These are phyloP conservation scores for Monocercomonoides exilis DNA, from an alignment of 78 protist species.

Conservation along the genomic window DNA sequence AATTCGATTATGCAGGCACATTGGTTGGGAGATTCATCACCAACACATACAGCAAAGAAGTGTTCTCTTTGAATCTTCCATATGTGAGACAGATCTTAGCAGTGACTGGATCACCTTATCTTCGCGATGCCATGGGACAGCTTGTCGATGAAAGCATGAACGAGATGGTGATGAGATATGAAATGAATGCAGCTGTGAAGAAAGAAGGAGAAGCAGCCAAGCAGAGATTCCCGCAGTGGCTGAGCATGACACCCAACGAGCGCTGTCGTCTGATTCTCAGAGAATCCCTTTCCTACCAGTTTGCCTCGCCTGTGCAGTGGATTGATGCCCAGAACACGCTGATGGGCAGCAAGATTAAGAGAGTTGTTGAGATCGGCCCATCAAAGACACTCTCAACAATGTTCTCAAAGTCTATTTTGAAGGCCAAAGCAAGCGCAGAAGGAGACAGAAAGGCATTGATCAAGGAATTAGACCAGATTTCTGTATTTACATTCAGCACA, in stretches of 20 bases:
- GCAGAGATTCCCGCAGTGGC: background rate
- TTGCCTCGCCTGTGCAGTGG: conserved; percentile 69
- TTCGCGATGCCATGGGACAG: background rate
- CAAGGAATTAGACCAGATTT: too few relatives aligned
- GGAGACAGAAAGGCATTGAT: too few relatives aligned
- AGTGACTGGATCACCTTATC: background rate
- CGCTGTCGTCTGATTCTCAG: conserved; percentile 19
- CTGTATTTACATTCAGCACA: too few relatives aligned
- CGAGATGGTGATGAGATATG: too few relatives aligned
- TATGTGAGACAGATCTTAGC: background rate
- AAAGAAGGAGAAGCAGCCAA: background rate
- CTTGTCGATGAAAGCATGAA: too few relatives aligned
- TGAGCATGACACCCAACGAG: background rate
- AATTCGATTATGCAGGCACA: background rate
- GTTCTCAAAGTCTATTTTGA: background rate
- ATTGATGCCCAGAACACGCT: conserved; percentile 49
- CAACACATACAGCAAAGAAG: conserved; percentile 21
- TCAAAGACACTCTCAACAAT: background rate
- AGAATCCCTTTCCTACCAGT: conserved; percentile 60
- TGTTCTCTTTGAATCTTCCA: background rate
- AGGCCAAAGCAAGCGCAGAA: too few relatives aligned
- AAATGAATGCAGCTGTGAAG: too few relatives aligned
- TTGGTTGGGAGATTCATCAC: conserved; percentile 38
- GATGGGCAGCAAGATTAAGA: conserved; percentile 3
- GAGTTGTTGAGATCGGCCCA: conserved; percentile 62